These are phyloP conservation scores for Spathaspora gorwiae DNA, from an alignment of 805 yeast species.

Conservation along the genomic window DNA sequence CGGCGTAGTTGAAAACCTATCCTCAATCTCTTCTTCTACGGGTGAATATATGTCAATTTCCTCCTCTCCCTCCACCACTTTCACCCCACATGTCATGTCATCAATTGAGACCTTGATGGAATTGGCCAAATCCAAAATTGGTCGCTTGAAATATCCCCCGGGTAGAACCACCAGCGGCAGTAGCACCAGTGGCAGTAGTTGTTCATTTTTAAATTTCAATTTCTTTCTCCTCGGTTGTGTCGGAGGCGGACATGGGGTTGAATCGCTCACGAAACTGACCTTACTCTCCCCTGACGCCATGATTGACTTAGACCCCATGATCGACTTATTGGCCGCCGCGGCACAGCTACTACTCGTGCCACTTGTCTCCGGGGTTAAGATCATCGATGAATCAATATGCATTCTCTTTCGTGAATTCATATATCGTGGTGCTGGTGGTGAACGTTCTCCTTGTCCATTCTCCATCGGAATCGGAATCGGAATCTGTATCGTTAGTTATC, in stretches of 20 bases:
- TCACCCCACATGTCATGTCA: not conserved
- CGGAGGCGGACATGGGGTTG: slow-evolving; percentile 40
- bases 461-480: slow-evolving; percentile 5
- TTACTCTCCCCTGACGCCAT: not conserved
- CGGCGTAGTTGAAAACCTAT: slow-evolving; percentile 24
- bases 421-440: slow-evolving; percentile 1
- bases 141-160: slow-evolving; percentile 6
- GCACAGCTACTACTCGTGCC: too few relatives aligned
- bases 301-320: too few relatives aligned
- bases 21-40: slow-evolving; percentile 5
- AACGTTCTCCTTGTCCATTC: not conserved
- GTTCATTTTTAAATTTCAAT: slow-evolving; percentile 21
- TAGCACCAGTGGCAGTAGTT: slow-evolving; percentile 10
- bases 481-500: slow-evolving; percentile 17
- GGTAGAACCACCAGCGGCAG: too few relatives aligned
- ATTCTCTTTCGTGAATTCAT: slow-evolving; percentile 3
- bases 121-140: slow-evolving; percentile 27
- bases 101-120: slow-evolving; percentile 25
- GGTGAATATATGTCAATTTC: slow-evolving; percentile 3
- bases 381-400: slow-evolving; percentile 6
- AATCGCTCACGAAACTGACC: slow-evolving; percentile 10
- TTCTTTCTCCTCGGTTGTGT: slow-evolving; percentile 35
- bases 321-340: too few relatives aligned
- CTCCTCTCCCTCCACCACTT: slow-evolving; percentile 7
- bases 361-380: slow-evolving; percentile 16